These are phyloP conservation scores for Euphorbia pulcherrima DNA, from an alignment of 345 rosid genomes.

Conservation along the genomic window DNA sequence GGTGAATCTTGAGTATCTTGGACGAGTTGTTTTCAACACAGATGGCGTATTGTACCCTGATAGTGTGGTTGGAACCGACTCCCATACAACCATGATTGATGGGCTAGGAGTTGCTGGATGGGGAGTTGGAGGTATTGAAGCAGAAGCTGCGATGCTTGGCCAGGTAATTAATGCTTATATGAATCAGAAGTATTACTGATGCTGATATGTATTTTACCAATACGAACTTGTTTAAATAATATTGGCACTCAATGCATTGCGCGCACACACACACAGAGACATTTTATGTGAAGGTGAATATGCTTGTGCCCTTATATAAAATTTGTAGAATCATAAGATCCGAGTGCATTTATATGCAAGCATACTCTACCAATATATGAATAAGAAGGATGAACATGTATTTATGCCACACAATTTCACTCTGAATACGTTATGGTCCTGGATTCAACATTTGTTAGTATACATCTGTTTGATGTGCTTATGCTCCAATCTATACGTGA, in stretches of 20 bases:
- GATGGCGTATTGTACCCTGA: conserved; percentile 80
- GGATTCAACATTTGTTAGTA: not conserved
- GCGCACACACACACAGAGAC: no score
- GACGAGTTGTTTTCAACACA: conserved; percentile 90
- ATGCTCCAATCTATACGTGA: not conserved
- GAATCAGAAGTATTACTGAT: no score
- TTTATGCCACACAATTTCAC: not conserved
- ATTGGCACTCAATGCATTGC: no score
- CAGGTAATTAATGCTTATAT: conserved; percentile 47
- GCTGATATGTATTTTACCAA: no score
- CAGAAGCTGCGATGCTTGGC: conserved; percentile 98
- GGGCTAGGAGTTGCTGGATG: conserved; percentile 99
- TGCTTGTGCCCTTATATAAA: no score
- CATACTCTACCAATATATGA: no score
- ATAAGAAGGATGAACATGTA: not conserved
- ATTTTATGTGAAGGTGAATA: no score
- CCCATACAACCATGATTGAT: conserved; percentile 99
- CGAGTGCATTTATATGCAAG: not conserved
- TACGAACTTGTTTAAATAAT: no score
- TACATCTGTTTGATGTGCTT: not conserved
- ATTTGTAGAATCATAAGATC: not conserved
- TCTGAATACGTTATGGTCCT: not conserved
- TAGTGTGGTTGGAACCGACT: conserved; percentile 98
- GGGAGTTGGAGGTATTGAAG: conserved; percentile 99
- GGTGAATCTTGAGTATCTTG: conserved; percentile 98